Conservation (phyloP, 768 basidiomycete genomes). For the Suillus fuscotomentosus region DNA sequence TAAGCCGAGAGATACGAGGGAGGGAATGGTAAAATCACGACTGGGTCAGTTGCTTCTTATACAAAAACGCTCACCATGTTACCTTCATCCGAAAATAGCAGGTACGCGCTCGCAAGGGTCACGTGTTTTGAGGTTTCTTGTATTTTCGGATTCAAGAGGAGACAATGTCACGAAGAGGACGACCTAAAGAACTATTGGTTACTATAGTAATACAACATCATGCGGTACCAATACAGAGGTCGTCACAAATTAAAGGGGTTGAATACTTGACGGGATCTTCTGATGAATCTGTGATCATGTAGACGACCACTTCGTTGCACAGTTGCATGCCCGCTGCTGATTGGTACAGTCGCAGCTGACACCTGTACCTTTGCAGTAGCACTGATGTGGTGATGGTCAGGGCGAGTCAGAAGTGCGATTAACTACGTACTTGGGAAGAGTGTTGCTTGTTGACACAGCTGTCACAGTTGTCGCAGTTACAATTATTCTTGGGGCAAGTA, state of each 20-base stretch:
- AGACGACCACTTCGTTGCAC: constrained; percentile 15
- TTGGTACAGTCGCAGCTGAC: constrained; percentile 17
- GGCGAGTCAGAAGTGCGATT: background rate
- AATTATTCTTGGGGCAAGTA: constrained; percentile 27
- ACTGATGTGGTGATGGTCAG: constrained; percentile 11
- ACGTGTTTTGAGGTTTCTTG: constrained; percentile 12
- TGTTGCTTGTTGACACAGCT: constrained; percentile 29
- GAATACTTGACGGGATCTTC: background rate
- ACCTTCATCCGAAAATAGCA: constrained; percentile 16
- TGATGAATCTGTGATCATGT: background rate
- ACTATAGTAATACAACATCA: background rate
- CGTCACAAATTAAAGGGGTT: background rate
- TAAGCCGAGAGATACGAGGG: constrained; percentile 7
- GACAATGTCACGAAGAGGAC: background rate
- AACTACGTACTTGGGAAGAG: constrained; percentile 17
- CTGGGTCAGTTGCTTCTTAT: constrained; percentile 4
- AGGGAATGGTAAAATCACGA: background rate
- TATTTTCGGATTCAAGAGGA: background rate
- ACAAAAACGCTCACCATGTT: constrained; percentile 5
- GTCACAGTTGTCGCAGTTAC: constrained; percentile 18
- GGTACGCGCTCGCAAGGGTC: background rate
- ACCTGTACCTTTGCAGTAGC: constrained; percentile 21
- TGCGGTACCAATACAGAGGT: background rate
- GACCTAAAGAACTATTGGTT: background rate
- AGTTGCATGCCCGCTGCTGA: constrained; percentile 14